phyloP scores from a whole-genome alignment of 176 grass and related monocot species.

The Typha latifolia region DNA sequence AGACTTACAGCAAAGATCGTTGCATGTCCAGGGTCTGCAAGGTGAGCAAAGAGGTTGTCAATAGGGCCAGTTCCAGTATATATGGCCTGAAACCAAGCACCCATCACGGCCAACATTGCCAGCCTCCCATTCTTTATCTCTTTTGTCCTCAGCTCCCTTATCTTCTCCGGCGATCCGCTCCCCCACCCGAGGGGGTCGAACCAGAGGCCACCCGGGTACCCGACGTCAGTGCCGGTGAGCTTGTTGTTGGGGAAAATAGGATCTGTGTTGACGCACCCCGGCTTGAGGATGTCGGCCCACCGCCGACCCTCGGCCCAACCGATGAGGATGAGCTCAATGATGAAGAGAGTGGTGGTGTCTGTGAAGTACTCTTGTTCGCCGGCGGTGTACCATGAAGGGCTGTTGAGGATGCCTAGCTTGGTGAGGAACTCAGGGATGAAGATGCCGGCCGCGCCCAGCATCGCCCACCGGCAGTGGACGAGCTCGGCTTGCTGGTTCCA shows the following conservation, averaged over 20 bases:
- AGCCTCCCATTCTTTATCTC: conserved; percentile 98
- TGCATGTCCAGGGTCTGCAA: conserved; percentile 75
- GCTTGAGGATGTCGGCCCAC: conserved; percentile 94
- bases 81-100: conserved; percentile 81
- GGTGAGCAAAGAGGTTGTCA: conserved; percentile 94
- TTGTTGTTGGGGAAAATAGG: conserved; percentile 90
- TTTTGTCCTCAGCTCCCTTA: conserved; percentile 85
- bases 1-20: conserved; percentile 75
- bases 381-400: conserved; percentile 84
- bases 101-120: conserved; percentile 96
- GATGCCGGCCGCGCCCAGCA: conserved; percentile 88
- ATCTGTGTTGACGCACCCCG: conserved; percentile 81
- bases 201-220: conserved; percentile 87
- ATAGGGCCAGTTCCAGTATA: conserved; percentile 94
- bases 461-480: conserved; percentile 96
- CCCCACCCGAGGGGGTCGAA: conserved; percentile 91
- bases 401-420: conserved; percentile 85
- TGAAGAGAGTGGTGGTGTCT: conserved; percentile 91
- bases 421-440: conserved; percentile 91
- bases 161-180: conserved; percentile 49
- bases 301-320: conserved; percentile 88
- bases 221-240: conserved; percentile 89
- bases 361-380: conserved; percentile 84
- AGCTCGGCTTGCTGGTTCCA: conserved; percentile 90
- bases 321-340: conserved; percentile 82